Evolutionary conservation across 768 basidiomycete genomes (phyloP), one percentile per base, ranked within the genome.

Genomic region (Leccinum olivaceopallidum): DNA sequence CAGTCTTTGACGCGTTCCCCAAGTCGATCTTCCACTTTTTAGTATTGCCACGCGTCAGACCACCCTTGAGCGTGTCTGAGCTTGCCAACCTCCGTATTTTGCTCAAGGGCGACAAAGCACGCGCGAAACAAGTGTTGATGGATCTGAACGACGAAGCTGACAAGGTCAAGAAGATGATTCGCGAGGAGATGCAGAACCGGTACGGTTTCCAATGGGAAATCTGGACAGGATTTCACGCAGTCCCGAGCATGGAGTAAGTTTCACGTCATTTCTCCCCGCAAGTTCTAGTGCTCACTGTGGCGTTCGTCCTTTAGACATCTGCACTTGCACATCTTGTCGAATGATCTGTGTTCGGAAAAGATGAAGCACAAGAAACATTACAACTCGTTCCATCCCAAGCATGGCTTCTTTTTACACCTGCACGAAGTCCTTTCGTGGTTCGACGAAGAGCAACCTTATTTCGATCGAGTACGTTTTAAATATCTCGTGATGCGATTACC

Each of bases 341-440:
- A 84, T 5, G 95, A 97, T 69, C 71, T 94, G 37, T 80, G 80
- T 57, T 88, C 88, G 0, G 80, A 84, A 9, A 77, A 75, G 55
- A 74, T 95, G 78, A 96, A 95, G 76, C 83, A 79, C 58, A 97
- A 96, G 79, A 91, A 89, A 69, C 95, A 97, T 65, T 91, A 93
- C 75, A 95, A 95, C 68, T 90, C 92, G 6, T 97, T 95, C 75
- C 88, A 90, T 67, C 94, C 94, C 0, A 83, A 84, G 53, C 78
- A 83, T 20, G 93, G 91, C 1, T 96, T 93, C 76, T 95, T 96
- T 75, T 68, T 95, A 3, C 83, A 86, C 61, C 75, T 95, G 18
- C 80, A 85, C 55, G 85, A 92, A 10, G 88, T 96, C n/a, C 76
- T 91, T 49, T 80, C 82, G 2, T 94, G 93, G 93, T 88, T 92